phyloP scores from a whole-genome alignment of 257 asterid genomes.

The Fraxinus americana region DNA sequence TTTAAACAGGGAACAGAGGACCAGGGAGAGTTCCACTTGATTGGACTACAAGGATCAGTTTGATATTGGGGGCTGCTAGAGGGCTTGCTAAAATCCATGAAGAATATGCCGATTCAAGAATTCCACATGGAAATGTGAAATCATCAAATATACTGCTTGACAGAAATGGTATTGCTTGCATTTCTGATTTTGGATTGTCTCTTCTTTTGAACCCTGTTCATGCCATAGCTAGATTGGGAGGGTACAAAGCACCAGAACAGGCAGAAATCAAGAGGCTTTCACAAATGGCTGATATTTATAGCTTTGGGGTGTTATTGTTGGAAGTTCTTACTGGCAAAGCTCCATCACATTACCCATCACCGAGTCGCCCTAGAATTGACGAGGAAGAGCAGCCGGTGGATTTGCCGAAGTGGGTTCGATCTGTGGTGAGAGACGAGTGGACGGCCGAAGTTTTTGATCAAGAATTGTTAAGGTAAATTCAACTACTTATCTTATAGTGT shows the following conservation, averaged over 20 bases:
- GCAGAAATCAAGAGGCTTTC: slow-evolving; percentile 67
- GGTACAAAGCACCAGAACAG: slow-evolving; percentile 88
- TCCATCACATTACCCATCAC: slow-evolving; percentile 48
- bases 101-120: slow-evolving; percentile 68
- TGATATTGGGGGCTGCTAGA: slow-evolving; percentile 76
- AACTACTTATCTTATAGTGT: background rate
- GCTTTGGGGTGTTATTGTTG: slow-evolving; percentile 75
- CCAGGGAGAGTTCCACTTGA: slow-evolving; percentile 88
- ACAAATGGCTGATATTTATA: slow-evolving; percentile 77
- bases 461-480: slow-evolving; percentile 59
- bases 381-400: slow-evolving; percentile 52
- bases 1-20: slow-evolving; percentile 62
- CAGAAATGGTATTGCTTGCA: slow-evolving; percentile 75
- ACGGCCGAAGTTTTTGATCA: slow-evolving; percentile 89
- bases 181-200: slow-evolving; percentile 84
- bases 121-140: slow-evolving; percentile 89
- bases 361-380: slow-evolving; percentile 36
- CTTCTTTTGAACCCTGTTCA: slow-evolving; percentile 73
- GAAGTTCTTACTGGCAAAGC: slow-evolving; percentile 74
- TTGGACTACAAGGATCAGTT: slow-evolving; percentile 85
- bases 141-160: slow-evolving; percentile 73
- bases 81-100: slow-evolving; percentile 77
- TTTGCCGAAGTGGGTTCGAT: slow-evolving; percentile 81
- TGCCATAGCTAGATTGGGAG: slow-evolving; percentile 82
- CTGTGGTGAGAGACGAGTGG: slow-evolving; percentile 95